Evolutionary conservation across 108 stramenopile genomes (phyloP), one percentile per base, ranked within the genome.

Genomic region (Cylindrotheca fusiformis): DNA sequence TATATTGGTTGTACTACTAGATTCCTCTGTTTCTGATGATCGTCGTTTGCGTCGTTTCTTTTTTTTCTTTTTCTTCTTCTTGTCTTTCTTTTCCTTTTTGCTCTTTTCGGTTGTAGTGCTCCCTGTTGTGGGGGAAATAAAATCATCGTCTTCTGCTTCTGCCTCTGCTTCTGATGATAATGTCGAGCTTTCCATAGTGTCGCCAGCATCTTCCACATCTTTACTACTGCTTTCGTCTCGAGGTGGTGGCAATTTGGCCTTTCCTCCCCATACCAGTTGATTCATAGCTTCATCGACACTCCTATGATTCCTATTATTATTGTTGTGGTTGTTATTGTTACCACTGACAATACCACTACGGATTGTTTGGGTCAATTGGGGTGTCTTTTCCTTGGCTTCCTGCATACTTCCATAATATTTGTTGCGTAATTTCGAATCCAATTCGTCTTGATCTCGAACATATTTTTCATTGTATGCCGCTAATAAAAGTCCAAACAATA

Each of bases 251-350:
- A 69, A 32, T 18, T 25, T 17, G 20, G 63, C 71, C 50, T 72
- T 72, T 51, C 71, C 71, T 53, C 71, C 71, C 71, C 71, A 72
- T 12, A 72, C 71, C 51, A 63, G 30, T 28, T 53, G 48, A 58
- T 72, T 63, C 71, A 72, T 72, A 14, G 55, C 22, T n/a, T n/a
- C n/a, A n/a, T n/a, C n/a, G n/a, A n/a, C n/a, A n/a, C n/a, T n/a
- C n/a, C n/a, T n/a, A n/a, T n/a, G n/a, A n/a, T n/a, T n/a, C n/a
- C n/a, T n/a, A n/a, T n/a, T n/a, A n/a, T n/a, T n/a, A 36, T 63
- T 61, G 32, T 72, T 63, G 26, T 65, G 27, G 6, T 47, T 36
- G 44, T 53, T 46, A 28, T 63, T 19, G 28, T 72, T 48, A 59
- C 71, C 71, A n/a, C n/a, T n/a, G n/a, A n/a, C n/a, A n/a, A n/a